A percentile compares a stretch with the other conserved stretches of the same genome.
phyloP scores from a whole-genome alignment of 169 alveolate genomes.

The Plasmodium reichenowi region DNA sequence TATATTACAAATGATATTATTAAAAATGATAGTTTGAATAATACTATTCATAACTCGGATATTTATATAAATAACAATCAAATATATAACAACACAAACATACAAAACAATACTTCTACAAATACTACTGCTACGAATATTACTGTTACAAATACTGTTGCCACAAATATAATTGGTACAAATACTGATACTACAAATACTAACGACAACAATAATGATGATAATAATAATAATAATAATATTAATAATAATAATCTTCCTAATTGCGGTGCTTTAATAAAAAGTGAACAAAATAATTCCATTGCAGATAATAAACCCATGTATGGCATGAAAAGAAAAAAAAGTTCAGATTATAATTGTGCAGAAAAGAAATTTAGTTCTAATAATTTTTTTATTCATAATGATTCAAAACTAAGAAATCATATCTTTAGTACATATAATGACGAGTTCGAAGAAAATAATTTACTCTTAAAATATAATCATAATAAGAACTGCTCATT shows the following conservation, averaged over 20 bases:
- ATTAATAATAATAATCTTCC: background rate
- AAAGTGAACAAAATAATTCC: background rate
- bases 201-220: background rate
- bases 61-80: background rate
- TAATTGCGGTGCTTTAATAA: background rate
- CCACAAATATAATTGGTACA: background rate
- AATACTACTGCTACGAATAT: background rate
- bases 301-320: background rate
- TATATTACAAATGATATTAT: background rate
- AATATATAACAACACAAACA: background rate
- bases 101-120: background rate
- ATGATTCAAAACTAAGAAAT: background rate
- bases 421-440: slow-evolving; percentile 3
- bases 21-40: background rate
- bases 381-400: background rate
- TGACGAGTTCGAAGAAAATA: slow-evolving; percentile 19
- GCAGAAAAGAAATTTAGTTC: background rate
- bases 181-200: background rate
- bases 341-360: background rate
- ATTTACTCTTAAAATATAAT: slow-evolving; percentile 20
- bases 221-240: background rate
- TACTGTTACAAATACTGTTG: background rate
- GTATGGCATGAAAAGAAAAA: background rate
- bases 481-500: slow-evolving; percentile 31
- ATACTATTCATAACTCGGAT: background rate